Conservation (phyloP, 176 grass and related monocot genomes). For the Coix lacrymajobi region DNA sequence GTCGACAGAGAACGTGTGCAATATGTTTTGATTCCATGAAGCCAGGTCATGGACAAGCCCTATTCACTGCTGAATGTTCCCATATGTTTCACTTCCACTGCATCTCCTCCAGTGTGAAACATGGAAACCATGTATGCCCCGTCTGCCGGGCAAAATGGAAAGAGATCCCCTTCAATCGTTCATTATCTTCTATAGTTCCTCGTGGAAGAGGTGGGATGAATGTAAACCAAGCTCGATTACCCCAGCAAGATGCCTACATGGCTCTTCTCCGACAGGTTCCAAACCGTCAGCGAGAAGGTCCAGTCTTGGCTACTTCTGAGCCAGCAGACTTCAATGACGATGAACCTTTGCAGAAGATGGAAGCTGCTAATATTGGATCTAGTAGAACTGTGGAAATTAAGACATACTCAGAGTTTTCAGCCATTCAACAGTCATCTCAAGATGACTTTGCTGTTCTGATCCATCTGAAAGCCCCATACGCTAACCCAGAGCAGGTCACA, state of each 20-base stretch:
- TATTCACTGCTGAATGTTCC: no score
- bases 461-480: constrained; percentile 68
- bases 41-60: constrained; percentile 67
- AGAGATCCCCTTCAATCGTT: constrained; percentile 62
- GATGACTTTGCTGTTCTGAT: constrained; percentile 70
- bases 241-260: constrained; percentile 54
- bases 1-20: constrained; percentile 59
- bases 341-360: constrained; percentile 57
- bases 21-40: constrained; percentile 94
- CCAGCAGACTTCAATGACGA: constrained; percentile 73
- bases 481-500: constrained; percentile 34
- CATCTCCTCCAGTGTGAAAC: constrained; percentile 87
- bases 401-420: constrained; percentile 54
- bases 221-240: constrained; percentile 33
- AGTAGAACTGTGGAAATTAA: constrained; percentile 70
- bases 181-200: constrained; percentile 42
- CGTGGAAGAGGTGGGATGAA: constrained; percentile 41
- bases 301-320: constrained; percentile 33
- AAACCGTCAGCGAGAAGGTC: constrained; percentile 33
- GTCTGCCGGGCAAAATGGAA: constrained; percentile 94
- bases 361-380: constrained; percentile 21
- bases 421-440: constrained; percentile 45
- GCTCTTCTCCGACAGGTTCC: constrained; percentile 41
- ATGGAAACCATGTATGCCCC: constrained; percentile 84
- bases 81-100: constrained; percentile 94